Evolutionary conservation across 345 rosid genomes (phyloP).

Genomic region (Corchorus capsularis): DNA sequence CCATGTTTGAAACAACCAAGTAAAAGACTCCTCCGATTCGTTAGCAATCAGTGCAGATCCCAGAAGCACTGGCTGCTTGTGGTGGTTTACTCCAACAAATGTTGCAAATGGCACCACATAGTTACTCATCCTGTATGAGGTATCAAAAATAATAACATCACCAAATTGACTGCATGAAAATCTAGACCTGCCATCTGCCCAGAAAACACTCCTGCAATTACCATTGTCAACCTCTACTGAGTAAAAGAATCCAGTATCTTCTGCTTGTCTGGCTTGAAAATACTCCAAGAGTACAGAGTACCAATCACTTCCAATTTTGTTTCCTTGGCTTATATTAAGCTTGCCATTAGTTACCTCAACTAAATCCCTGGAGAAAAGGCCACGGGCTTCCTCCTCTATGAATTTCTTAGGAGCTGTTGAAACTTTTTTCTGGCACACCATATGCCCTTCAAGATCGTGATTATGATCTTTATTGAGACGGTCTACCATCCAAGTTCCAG

Average conservation of each 20-base stretch:
- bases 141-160: conserved; percentile 67
- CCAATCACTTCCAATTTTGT: conserved; percentile 78
- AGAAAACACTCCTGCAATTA: conserved; percentile 68
- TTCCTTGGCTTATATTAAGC: conserved; percentile 38
- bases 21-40: conserved; percentile 64
- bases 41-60: conserved; percentile 82
- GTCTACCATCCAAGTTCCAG: conserved; percentile 84
- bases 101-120: conserved; percentile 76
- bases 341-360: conserved; percentile 39
- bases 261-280: conserved; percentile 76
- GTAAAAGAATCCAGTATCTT: conserved; percentile 85
- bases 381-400: conserved; percentile 49
- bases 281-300: conserved; percentile 64
- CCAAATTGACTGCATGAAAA: conserved; percentile 87
- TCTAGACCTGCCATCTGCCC: conserved; percentile 95
- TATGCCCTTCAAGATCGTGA: conserved; percentile 59
- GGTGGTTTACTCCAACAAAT: conserved; percentile 85
- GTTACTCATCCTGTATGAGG: conserved; percentile 68
- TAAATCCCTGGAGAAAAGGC: conserved; percentile 49
- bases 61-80: conserved; percentile 82
- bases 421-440: conserved; percentile 35
- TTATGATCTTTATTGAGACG: conserved; percentile 79
- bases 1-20: conserved; percentile 91
- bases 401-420: conserved; percentile 55
- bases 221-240: conserved; percentile 62